Evolutionary conservation across 208 protist species (phyloP), one percentile per base, ranked within the genome.

Genomic region (Leishmania braziliensis): DNA sequence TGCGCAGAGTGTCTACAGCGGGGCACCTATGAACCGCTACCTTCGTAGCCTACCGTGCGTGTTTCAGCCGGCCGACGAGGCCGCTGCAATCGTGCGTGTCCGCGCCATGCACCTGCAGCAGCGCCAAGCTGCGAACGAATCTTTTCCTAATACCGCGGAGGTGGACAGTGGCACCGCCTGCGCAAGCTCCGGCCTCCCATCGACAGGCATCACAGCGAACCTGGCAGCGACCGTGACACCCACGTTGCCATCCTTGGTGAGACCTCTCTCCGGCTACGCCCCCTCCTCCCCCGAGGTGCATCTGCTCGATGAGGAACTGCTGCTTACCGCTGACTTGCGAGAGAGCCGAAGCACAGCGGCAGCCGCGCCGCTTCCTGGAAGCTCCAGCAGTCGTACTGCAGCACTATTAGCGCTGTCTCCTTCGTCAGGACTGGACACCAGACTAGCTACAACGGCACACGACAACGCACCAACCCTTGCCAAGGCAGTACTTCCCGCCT

Each of bases 61-160:
- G 54, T 84, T 86, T 70, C 88, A 82, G 69, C 89, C 89, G 16
- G 82, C 77, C 0, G 86, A 81, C 50, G 89, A 91, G 65, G 86
- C 86, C 29, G 66, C 78, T 51, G 69, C 83, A 5, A 87, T 95
- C 79, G 65, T 95, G 69, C 84, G 79, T 26, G 84, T 95, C 39
- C 77, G 88, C 43, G 79, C 86, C 5, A 48, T 91, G 72, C 53
- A 33, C 20, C 68, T 80, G 58, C 84, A 80, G 56, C 73, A 29
- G 33, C 50, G 75, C 26, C 78, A 48, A 8, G 39, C n/a, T 50
- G 14, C 54, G 12, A 68, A 18, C 33, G 29, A 46, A 36, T 26
- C 39, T 18, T 6, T 48, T 70, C 26, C 58, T 36, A 62, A 63
- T 50, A 51, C 58, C 3, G 48, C 43, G 43, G 29, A 14, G 23